These are phyloP conservation scores for Rhizopus microsporus DNA, from an alignment of 371 early-diverging fungal species.

Conservation along the genomic window DNA sequence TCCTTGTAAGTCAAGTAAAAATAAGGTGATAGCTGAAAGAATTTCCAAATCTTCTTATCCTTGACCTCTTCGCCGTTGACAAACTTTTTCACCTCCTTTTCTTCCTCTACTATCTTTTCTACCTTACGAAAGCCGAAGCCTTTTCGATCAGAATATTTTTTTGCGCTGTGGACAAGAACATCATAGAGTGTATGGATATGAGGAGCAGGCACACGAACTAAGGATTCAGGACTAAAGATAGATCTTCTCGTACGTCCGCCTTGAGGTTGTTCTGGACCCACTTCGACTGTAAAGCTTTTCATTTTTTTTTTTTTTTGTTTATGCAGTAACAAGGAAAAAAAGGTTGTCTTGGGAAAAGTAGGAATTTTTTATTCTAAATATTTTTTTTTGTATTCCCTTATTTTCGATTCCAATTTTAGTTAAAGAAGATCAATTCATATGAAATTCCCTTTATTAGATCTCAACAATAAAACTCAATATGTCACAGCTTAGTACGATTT, in stretches of 20 bases:
- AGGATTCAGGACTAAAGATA: slow-evolving; percentile 47
- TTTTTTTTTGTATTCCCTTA: too few species aligned
- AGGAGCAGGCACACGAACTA: slow-evolving; percentile 48
- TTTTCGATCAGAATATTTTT: slow-evolving; percentile 48
- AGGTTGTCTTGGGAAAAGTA: slow-evolving; percentile 1
- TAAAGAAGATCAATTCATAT: slow-evolving; percentile 1
- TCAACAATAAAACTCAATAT: too few species aligned
- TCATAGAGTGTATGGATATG: slow-evolving; percentile 72
- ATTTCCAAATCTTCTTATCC: slow-evolving; percentile 82
- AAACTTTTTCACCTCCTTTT: slow-evolving; percentile 72
- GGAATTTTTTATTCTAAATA: not conserved
- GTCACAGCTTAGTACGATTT: too few species aligned
- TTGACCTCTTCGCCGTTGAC: slow-evolving; percentile 64
- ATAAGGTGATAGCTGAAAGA: slow-evolving; percentile 69
- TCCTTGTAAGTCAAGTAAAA: slow-evolving; percentile 70
- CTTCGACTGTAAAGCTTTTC: slow-evolving; percentile 41
- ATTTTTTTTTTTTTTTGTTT: slow-evolving; percentile 12
- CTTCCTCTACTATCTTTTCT: slow-evolving; percentile 68
- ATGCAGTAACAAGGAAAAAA: slow-evolving; percentile 7
- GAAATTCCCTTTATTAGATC: not conserved
- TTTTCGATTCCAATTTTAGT: too few species aligned
- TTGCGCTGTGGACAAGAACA: slow-evolving; percentile 53
- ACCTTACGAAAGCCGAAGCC: slow-evolving; percentile 71
- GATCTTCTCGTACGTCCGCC: slow-evolving; percentile 59
- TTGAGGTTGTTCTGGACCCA: slow-evolving; percentile 51